These are phyloP conservation scores for Ramularia collo-cygni DNA, from an alignment of 2,329 filamentous ascomycete genomes.

Conservation along the genomic window DNA sequence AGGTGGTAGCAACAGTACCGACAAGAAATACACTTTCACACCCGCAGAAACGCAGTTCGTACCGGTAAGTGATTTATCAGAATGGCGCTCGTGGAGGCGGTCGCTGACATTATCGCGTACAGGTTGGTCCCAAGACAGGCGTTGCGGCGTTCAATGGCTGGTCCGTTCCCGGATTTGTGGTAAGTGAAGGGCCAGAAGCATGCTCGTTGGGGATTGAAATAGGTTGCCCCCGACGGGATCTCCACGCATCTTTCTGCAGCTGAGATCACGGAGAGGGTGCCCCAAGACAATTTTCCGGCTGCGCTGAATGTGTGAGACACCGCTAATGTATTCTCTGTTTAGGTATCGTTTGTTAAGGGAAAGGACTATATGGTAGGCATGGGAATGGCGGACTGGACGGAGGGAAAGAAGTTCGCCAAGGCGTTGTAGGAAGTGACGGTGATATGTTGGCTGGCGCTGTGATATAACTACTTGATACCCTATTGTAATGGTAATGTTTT, in stretches of 20 bases:
- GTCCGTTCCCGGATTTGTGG: slow-evolving; percentile 29
- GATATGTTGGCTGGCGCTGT: not conserved
- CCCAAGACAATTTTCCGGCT: too few relatives aligned
- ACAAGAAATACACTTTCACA: slow-evolving; percentile 25
- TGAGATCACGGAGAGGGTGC: too few relatives aligned
- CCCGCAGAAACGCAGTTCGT: slow-evolving; percentile 29
- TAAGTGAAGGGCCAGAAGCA: too few relatives aligned
- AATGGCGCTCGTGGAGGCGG: slow-evolving; percentile 9
- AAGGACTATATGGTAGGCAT: slow-evolving; percentile 30
- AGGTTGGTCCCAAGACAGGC: slow-evolving; percentile 26
- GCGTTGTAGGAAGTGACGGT: slow-evolving; percentile 8
- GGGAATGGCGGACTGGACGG: slow-evolving; percentile 18
- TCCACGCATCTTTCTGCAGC: too few relatives aligned
- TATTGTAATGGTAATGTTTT: too few relatives aligned
- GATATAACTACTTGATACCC: too few relatives aligned
- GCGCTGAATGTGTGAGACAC: too few relatives aligned
- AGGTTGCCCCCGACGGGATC: too few relatives aligned
- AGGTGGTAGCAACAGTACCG: slow-evolving; percentile 14
- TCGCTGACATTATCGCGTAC: not conserved
- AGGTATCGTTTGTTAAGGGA: slow-evolving; percentile 31
- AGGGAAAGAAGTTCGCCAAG: slow-evolving; percentile 26
- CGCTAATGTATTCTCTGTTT: too few relatives aligned
- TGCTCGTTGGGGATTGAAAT: too few relatives aligned
- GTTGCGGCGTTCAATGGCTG: slow-evolving; percentile 32
- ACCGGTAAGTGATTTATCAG: slow-evolving; percentile 17